phyloP scores from a whole-genome alignment of 83 land plant genomes.

The Diphasiastrum complanatum region DNA sequence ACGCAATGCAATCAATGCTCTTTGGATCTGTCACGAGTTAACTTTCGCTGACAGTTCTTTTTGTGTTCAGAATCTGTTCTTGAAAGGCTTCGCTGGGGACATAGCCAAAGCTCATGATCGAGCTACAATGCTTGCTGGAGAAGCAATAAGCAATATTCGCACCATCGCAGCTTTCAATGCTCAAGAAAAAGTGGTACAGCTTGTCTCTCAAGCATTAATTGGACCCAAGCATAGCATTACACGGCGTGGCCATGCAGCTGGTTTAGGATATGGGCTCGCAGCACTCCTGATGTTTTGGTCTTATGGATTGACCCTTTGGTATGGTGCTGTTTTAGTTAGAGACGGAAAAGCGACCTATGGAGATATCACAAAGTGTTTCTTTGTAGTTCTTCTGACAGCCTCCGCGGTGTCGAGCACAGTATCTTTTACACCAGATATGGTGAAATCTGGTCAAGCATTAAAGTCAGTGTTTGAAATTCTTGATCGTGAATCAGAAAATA shows the following conservation, averaged over 20 bases:
- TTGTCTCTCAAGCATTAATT: background rate
- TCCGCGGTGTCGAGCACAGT: too few species aligned
- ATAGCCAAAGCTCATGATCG: constrained; percentile 9
- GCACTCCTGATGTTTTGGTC: constrained; percentile 7
- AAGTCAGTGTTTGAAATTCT: too few species aligned
- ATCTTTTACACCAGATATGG: too few species aligned
- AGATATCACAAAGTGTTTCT: too few species aligned
- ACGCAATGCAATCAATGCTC: too few species aligned
- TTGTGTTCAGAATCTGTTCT: constrained; percentile 3
- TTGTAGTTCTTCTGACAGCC: too few species aligned
- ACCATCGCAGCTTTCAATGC: constrained; percentile 21
- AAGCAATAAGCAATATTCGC: constrained; percentile 24
- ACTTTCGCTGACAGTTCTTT: too few species aligned
- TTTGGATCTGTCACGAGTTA: too few species aligned
- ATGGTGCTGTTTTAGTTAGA: constrained; percentile 6
- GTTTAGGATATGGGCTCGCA: constrained; percentile 10
- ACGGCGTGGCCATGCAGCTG: constrained; percentile 10
- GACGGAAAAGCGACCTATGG: background rate
- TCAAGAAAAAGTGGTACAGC: constrained; percentile 4
- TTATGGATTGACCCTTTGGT: constrained; percentile 20
- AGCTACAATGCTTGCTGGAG: constrained; percentile 20
- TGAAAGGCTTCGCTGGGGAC: constrained; percentile 23
- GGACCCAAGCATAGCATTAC: background rate
- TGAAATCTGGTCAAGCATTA: too few species aligned
- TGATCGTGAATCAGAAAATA: too few species aligned